Base-by-base conservation (phyloP, 2,329 filamentous ascomycete genomes). In the Claviceps sp. region DNA sequence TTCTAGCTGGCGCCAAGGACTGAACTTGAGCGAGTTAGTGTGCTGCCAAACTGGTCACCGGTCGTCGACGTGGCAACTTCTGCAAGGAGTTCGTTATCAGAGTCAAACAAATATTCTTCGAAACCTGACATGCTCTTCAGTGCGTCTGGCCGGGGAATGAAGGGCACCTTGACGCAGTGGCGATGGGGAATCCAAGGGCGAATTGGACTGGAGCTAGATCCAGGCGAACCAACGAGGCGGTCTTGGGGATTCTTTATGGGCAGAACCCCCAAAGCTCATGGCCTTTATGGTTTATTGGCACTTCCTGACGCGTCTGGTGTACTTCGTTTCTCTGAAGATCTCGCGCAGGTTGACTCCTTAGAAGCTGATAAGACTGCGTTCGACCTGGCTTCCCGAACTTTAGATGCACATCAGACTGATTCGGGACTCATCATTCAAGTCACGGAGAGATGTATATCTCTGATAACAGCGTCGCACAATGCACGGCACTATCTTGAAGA, bases 161-260 rank as follows among this genome's bases (percentile, higher is more conserved):
- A 73, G 34, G 85, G 85, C 9, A 75, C 77, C 7, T 70, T 91
- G 24, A 78, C 79, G 3, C 85, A 91, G 60, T 72, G 87, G 55
- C 77, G 85, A 55, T 73, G 81, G 63, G 87, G 87, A 4, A 68
- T 87, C 30, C 79, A 85, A 60, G 87, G 84, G 18, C 79, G 77
- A 52, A 79, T 87, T 57, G 80, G 77, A 1, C 60, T 80, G 5
- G 76, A 81, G 22, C 68, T 81, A 11, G 74, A 78, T 22, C 75
- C 72, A 44, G 68, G 67, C 7, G 67, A 69, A 6, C 69, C 71
- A 2, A 71, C 79, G 36, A 74, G 71, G 49, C 69, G 73, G 47
- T 74, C 71, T 16, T 84, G 80, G 78, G 67, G 74, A 13, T 70
- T 83, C 36, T 65, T 59, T 7, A 52, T 60, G 9, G 56, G 62